A percentile compares a stretch with the other conserved stretches of the same genome.
Conservation (phyloP, 148 eudicot species). For the Rhododendron vialii region DNA sequence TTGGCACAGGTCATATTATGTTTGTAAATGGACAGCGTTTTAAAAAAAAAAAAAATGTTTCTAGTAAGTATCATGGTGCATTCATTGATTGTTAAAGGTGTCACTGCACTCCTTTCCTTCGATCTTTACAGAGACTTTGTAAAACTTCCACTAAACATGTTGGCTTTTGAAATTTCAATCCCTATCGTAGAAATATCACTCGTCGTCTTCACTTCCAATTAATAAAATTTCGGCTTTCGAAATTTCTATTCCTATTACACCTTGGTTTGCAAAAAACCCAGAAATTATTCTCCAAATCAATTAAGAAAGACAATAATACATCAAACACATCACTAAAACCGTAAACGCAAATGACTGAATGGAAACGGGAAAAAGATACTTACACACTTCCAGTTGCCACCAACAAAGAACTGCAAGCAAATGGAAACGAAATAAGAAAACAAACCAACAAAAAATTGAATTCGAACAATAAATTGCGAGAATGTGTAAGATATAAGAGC, state of each 20-base stretch:
- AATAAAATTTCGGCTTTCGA: background rate
- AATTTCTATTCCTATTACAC: background rate
- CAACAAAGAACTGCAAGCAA: background rate
- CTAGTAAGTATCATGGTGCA: background rate
- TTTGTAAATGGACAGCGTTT: background rate
- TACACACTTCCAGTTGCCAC: slow-evolving; percentile 23
- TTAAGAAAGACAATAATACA: background rate
- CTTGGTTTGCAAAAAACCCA: background rate
- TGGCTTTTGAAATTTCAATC: background rate
- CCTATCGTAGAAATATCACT: background rate
- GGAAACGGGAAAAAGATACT: slow-evolving; percentile 34
- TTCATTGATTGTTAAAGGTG: background rate
- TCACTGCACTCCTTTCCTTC: background rate
- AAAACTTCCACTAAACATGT: no score
- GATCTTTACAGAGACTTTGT: background rate
- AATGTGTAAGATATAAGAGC: background rate
- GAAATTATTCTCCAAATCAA: background rate
- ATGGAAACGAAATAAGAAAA: background rate
- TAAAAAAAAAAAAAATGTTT: background rate
- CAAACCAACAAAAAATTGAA: background rate
- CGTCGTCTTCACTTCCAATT: background rate
- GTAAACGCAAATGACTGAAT: background rate
- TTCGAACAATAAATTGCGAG: background rate
- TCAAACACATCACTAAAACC: background rate
- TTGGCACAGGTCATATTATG: background rate